Evolutionary conservation across 2,329 filamentous ascomycete genomes (phyloP).

Genomic region (Pestalotiopsis sp.): DNA sequence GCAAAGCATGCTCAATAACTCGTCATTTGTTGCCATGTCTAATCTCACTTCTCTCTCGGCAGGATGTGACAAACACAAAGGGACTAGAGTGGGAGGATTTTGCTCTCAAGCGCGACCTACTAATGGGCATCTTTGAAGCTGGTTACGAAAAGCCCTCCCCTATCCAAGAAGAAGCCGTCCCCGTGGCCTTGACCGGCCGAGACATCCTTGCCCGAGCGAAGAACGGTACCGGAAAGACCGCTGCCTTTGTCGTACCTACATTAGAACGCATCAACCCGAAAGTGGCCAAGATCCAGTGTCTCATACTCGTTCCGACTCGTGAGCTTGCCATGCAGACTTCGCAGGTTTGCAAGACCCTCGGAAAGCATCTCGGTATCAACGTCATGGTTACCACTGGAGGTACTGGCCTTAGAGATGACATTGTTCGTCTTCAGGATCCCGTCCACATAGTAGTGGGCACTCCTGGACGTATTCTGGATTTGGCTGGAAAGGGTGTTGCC

Average conservation of each 20-base stretch:
- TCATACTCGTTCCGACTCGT: constrained; percentile 95
- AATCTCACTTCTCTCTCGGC: constrained; percentile 13
- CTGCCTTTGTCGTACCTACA: constrained; percentile 94
- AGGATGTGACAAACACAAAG: constrained; percentile 99
- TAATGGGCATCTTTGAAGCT: constrained; percentile 99
- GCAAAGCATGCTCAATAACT: background rate
- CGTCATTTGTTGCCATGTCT: background rate
- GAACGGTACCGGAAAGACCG: constrained; percentile 98
- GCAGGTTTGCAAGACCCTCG: constrained; percentile 97
- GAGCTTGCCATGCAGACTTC: constrained; percentile 98
- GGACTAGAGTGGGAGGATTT: constrained; percentile 98
- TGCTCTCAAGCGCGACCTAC: constrained; percentile 87
- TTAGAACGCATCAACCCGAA: constrained; percentile 97
- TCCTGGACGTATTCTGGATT: constrained; percentile 91
- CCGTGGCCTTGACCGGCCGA: constrained; percentile 90
- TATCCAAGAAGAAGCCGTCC: constrained; percentile 99
- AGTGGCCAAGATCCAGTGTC: constrained; percentile 91
- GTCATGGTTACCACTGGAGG: constrained; percentile 99
- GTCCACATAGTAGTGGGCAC: constrained; percentile 98
- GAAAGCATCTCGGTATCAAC: constrained; percentile 95
- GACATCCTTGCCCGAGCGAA: constrained; percentile 96
- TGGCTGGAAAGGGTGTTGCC: constrained; percentile 94
- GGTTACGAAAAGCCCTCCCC: constrained; percentile 98
- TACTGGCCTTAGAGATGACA: constrained; percentile 93
- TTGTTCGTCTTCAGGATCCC: constrained; percentile 88